Percentiles rank a stretch among this genome's conserved stretches.
Conservation (phyloP, 768 basidiomycete genomes). For the Sistotremastrum niveocremeum region DNA sequence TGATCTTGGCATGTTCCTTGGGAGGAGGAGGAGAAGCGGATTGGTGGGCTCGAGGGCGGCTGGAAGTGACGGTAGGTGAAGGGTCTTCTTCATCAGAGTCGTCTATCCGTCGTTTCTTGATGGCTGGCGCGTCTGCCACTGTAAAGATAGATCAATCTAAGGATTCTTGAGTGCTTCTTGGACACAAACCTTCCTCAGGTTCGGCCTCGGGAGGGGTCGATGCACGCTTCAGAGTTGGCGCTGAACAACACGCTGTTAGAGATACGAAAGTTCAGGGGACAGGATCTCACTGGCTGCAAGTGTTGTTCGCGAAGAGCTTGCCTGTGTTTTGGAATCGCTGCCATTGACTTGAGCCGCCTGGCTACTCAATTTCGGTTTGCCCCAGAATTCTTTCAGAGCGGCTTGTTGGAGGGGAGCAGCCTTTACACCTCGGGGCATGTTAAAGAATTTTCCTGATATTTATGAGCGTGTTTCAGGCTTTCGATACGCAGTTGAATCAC, state of each 20-base stretch:
- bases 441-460: conserved; percentile 54
- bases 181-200: conserved; percentile 8
- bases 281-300: neutral
- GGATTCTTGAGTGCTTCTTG: conserved; percentile 22
- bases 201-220: conserved; percentile 18
- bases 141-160: conserved; percentile 14
- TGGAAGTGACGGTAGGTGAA: conserved; percentile 3
- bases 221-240: no score
- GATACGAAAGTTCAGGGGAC: neutral
- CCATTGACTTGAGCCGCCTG: conserved; percentile 12
- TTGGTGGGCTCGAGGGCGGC: conserved; percentile 3
- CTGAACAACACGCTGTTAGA: no score
- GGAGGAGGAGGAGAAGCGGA: conserved; percentile 3
- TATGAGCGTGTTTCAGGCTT: neutral
- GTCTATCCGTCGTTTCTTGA: conserved; percentile 25
- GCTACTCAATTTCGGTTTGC: conserved; percentile 26
- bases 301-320: conserved; percentile 8
- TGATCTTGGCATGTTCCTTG: conserved; percentile 11
- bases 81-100: conserved; percentile 38
- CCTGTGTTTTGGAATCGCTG: conserved; percentile 12
- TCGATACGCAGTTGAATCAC: neutral
- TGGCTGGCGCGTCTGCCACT: neutral
- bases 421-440: conserved; percentile 58
- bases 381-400: conserved; percentile 69
- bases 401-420: conserved; percentile 61